These are phyloP conservation scores for Sclerotinia trifoliorum DNA, from an alignment of 2,329 filamentous ascomycete genomes.

Conservation along the genomic window DNA sequence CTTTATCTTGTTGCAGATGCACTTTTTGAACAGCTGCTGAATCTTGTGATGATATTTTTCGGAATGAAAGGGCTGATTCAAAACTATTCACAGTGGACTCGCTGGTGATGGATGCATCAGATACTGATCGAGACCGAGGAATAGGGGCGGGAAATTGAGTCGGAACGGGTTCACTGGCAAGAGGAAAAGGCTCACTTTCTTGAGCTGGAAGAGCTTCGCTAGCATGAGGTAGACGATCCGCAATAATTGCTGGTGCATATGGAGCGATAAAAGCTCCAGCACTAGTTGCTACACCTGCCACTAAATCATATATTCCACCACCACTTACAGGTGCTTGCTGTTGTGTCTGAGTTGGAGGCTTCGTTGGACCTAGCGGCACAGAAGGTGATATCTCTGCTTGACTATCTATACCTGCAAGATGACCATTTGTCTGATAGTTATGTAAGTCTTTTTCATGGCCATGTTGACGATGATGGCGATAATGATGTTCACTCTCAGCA, in stretches of 20 bases:
- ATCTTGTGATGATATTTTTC: slow-evolving; percentile 43
- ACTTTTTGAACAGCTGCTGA: slow-evolving; percentile 39
- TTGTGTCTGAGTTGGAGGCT: slow-evolving; percentile 4
- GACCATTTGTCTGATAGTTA: slow-evolving; percentile 37
- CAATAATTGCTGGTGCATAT: slow-evolving; percentile 34
- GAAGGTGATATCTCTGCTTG: not conserved
- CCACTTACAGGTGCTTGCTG: slow-evolving; percentile 31
- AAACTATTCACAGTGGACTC: slow-evolving; percentile 51
- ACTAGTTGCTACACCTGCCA: slow-evolving; percentile 52
- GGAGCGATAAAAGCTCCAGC: slow-evolving; percentile 50
- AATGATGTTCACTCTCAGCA: slow-evolving; percentile 28
- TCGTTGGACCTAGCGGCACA: not conserved
- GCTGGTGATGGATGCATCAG: slow-evolving; percentile 40
- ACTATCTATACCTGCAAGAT: slow-evolving; percentile 35
- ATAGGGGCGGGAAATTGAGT: slow-evolving; percentile 32
- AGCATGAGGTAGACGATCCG: slow-evolving; percentile 37
- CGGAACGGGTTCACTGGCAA: slow-evolving; percentile 27
- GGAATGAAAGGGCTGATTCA: slow-evolving; percentile 45
- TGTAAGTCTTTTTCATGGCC: slow-evolving; percentile 38
- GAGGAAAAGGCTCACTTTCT: slow-evolving; percentile 39
- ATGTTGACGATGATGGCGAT: slow-evolving; percentile 26
- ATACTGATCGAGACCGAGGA: slow-evolving; percentile 26
- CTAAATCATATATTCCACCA: slow-evolving; percentile 55
- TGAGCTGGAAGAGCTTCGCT: slow-evolving; percentile 28
- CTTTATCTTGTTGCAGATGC: slow-evolving; percentile 54